These are phyloP conservation scores for Solanum sejunctum DNA, from an alignment of 257 asterid genomes.

Conservation along the genomic window DNA sequence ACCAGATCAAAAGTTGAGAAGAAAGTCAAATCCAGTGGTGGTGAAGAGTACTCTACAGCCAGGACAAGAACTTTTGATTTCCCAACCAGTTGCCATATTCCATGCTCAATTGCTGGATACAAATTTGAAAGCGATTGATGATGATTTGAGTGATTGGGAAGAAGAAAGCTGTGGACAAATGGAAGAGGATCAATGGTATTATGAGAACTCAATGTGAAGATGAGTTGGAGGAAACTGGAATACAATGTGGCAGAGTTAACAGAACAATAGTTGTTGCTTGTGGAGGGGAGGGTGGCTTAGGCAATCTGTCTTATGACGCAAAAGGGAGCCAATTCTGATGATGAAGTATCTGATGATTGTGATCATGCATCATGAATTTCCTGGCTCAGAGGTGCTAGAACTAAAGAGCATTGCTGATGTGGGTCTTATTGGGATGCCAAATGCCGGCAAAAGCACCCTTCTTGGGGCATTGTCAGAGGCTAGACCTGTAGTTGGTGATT, in stretches of 20 bases:
- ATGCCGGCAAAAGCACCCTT: constrained; percentile 94
- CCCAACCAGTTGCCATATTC: neutral
- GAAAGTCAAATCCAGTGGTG: neutral
- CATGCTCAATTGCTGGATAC: constrained; percentile 10
- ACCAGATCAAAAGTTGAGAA: constrained; percentile 5
- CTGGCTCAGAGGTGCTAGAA: constrained; percentile 76
- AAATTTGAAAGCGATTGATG: constrained; percentile 6
- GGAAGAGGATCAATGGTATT: constrained; percentile 9
- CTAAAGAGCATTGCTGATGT: constrained; percentile 90
- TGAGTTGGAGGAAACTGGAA: constrained; percentile 29
- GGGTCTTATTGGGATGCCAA: constrained; percentile 95
- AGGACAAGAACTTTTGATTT: constrained; percentile 1
- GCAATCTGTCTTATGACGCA: constrained; percentile 30
- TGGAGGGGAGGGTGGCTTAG: constrained; percentile 91
- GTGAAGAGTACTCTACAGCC: constrained; percentile 3
- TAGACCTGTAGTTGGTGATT: constrained; percentile 69
- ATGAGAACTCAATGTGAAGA: constrained; percentile 34
- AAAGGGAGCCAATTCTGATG: constrained; percentile 4
- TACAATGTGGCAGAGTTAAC: constrained; percentile 74
- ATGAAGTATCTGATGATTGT: constrained; percentile 26
- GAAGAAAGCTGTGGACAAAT: constrained; percentile 21
- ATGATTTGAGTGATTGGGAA: constrained; percentile 3
- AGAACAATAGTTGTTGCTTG: constrained; percentile 58
- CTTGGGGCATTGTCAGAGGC: constrained; percentile 90
- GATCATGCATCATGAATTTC: constrained; percentile 2